phyloP scores from a whole-genome alignment of 2,329 filamentous ascomycete genomes.

The Aspergillus alliaceus region DNA sequence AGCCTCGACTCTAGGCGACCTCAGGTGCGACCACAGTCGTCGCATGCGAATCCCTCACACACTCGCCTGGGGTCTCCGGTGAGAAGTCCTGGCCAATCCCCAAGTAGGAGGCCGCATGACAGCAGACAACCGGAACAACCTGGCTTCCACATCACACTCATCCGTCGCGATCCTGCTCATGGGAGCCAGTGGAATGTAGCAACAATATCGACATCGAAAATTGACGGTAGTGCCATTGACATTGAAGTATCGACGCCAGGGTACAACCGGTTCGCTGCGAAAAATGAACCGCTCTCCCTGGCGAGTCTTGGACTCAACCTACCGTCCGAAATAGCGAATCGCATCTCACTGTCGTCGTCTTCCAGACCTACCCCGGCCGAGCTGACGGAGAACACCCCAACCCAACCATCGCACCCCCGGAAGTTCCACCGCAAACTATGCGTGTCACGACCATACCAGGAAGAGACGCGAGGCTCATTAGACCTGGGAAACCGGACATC shows the following conservation, averaged over 20 bases:
- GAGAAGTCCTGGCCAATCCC: conserved; percentile 30
- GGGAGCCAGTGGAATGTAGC: conserved; percentile 76
- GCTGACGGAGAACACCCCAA: conserved; percentile 5
- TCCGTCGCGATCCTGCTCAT: conserved; percentile 70
- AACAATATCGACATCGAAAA: conserved; percentile 51
- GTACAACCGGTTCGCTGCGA: conserved; percentile 57
- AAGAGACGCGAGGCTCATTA: conserved; percentile 20
- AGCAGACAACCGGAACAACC: conserved; percentile 13
- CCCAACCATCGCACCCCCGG: conserved; percentile 22
- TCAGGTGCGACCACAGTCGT: conserved; percentile 23
- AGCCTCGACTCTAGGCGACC: conserved; percentile 32
- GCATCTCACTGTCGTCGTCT: conserved; percentile 8
- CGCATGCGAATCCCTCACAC: conserved; percentile 19
- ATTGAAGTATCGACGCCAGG: conserved; percentile 61
- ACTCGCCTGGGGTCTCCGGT: conserved; percentile 18
- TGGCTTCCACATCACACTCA: conserved; percentile 57
- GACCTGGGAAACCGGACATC: conserved; percentile 20
- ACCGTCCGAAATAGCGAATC: conserved; percentile 12
- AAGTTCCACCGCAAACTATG: conserved; percentile 35
- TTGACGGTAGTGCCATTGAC: conserved; percentile 40
- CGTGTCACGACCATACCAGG: conserved; percentile 28
- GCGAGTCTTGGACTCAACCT: conserved; percentile 30
- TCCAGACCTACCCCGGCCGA: conserved; percentile 6
- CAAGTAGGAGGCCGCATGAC: conserved; percentile 16
- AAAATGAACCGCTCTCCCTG: conserved; percentile 36